Conservation (phyloP, 2,329 filamentous ascomycete genomes). For the Daldinia sp. region DNA sequence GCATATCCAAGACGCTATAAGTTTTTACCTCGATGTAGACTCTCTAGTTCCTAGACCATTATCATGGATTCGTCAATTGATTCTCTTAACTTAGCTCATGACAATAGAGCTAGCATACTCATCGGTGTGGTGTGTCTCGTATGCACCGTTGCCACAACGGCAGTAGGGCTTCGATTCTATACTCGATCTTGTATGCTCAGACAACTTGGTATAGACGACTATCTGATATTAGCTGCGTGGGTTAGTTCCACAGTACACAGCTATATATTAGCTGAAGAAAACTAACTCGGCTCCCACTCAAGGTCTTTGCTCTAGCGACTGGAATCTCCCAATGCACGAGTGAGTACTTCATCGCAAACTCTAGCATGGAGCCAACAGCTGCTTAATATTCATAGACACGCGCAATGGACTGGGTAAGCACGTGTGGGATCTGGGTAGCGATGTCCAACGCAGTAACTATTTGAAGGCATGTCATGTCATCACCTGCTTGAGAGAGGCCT, state of each 20-base stretch:
- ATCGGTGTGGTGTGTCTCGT: slow-evolving; percentile 45
- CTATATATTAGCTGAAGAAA: slow-evolving; percentile 4
- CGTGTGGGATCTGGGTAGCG: slow-evolving; percentile 40
- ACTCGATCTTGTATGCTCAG: slow-evolving; percentile 49
- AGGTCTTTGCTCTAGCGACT: slow-evolving; percentile 43
- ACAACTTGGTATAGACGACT: slow-evolving; percentile 51
- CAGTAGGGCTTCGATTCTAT: slow-evolving; percentile 50
- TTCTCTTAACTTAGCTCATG: slow-evolving; percentile 32
- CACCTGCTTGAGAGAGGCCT: not conserved
- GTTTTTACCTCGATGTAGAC: not conserved
- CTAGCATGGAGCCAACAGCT: not conserved
- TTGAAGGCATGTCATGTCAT: slow-evolving; percentile 35
- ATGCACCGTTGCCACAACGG: slow-evolving; percentile 45
- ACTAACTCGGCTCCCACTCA: slow-evolving; percentile 12
- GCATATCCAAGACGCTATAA: not conserved
- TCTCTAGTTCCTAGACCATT: slow-evolving; percentile 14
- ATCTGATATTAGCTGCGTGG: slow-evolving; percentile 52
- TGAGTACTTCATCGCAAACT: slow-evolving; percentile 25
- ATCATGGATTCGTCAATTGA: slow-evolving; percentile 35
- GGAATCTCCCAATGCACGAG: slow-evolving; percentile 45
- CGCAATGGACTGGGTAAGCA: slow-evolving; percentile 45
- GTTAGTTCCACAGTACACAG: slow-evolving; percentile 51
- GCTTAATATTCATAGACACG: slow-evolving; percentile 40
- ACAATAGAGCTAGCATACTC: slow-evolving; percentile 43
- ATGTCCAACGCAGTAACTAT: slow-evolving; percentile 35